These are phyloP conservation scores for Phyllostachys edulis DNA, from an alignment of 176 grass and related monocot genomes.

Conservation along the genomic window DNA sequence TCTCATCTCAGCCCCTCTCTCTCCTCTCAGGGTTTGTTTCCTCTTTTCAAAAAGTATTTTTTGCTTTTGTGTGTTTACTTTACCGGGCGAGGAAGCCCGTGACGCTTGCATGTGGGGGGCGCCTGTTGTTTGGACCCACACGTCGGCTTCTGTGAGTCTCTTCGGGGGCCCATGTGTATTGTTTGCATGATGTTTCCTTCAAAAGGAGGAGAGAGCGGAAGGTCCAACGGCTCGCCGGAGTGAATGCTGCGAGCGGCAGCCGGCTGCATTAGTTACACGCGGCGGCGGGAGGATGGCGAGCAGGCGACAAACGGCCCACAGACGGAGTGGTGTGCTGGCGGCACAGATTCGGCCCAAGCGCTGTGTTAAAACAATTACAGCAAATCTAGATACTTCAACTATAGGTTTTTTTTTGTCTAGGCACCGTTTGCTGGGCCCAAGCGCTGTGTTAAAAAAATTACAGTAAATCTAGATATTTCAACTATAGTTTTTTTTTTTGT, in stretches of 20 bases:
- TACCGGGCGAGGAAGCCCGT: not conserved
- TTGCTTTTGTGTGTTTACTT: not conserved
- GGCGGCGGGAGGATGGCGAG: not conserved
- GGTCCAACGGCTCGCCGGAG: constrained; percentile 23
- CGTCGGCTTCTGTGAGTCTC: not conserved
- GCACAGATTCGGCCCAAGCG: not conserved
- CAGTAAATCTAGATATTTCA: too few relatives aligned
- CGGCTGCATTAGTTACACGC: not conserved
- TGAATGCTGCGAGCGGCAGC: not conserved
- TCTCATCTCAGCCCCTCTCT: not conserved
- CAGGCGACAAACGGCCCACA: not conserved
- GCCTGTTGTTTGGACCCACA: constrained; percentile 16
- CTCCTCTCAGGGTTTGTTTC: not conserved
- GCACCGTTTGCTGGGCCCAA: too few relatives aligned
- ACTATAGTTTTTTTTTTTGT: too few relatives aligned
- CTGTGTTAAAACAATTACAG: too few relatives aligned
- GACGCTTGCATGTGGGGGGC: not conserved
- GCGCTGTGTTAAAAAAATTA: too few relatives aligned
- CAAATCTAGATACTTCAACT: too few relatives aligned
- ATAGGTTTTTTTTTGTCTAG: too few relatives aligned
- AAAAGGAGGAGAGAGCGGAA: not conserved
- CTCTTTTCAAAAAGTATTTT: not conserved
- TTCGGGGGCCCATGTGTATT: not conserved
- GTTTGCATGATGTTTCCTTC: not conserved
- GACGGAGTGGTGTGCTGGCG: not conserved